Evolutionary conservation across 805 yeast species (phyloP).

Genomic region (Cyberlindnera meyerae): DNA sequence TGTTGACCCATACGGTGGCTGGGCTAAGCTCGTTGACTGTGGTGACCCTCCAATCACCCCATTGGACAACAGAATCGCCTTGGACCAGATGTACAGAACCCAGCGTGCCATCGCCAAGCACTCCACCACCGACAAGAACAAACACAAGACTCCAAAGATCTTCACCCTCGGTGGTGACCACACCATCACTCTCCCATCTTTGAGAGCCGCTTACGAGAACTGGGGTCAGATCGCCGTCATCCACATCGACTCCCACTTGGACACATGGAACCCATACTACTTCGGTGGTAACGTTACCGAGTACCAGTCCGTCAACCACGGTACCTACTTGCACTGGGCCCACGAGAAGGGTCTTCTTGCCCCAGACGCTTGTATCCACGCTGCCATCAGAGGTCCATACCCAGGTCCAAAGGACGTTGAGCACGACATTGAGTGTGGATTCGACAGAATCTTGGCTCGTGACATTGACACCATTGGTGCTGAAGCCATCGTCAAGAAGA

Average conservation of each 20-base stretch:
- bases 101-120: constrained; percentile 41
- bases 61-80: constrained; percentile 56
- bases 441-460: constrained; percentile 41
- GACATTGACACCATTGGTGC: constrained; percentile 42
- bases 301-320: constrained; percentile 59
- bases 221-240: constrained; percentile 41
- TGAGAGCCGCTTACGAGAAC: constrained; percentile 43
- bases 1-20: constrained; percentile 48
- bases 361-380: constrained; percentile 47
- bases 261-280: constrained; percentile 62
- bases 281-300: constrained; percentile 59
- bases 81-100: constrained; percentile 52
- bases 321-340: constrained; percentile 67
- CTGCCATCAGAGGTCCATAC: constrained; percentile 63
- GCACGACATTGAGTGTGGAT: constrained; percentile 48
- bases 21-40: constrained; percentile 53
- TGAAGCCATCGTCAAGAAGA: constrained; percentile 31
- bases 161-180: constrained; percentile 55
- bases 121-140: constrained; percentile 26
- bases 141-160: constrained; percentile 31
- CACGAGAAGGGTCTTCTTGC: constrained; percentile 58
- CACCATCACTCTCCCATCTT: constrained; percentile 45
- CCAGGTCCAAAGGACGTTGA: constrained; percentile 32
- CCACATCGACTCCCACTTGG: constrained; percentile 65
- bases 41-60: constrained; percentile 62